These are phyloP conservation scores for Vachellia collinsii DNA, from an alignment of 306 rosid species.

Conservation along the genomic window DNA sequence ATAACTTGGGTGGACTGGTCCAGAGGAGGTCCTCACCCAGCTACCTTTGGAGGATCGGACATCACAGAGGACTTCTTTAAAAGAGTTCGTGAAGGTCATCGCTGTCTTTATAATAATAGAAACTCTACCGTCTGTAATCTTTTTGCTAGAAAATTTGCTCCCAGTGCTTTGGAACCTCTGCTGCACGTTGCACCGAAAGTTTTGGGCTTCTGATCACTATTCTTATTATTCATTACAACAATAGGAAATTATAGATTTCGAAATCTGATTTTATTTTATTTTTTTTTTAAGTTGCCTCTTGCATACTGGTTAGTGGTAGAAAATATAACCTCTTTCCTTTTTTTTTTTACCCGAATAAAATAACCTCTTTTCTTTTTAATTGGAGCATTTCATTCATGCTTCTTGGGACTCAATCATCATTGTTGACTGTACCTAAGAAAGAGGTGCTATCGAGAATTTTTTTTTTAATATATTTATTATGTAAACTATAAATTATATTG, in stretches of 20 bases:
- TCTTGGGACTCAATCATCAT: background rate
- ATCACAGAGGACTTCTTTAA: conserved; percentile 65
- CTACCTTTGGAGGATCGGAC: too few relatives aligned
- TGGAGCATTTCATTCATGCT: background rate
- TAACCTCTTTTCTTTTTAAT: too few relatives aligned
- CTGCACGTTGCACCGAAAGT: conserved; percentile 51
- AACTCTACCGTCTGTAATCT: conserved; percentile 67
- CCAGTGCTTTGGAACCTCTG: conserved; percentile 83
- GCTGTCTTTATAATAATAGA: conserved; percentile 58
- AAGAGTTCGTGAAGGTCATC: conserved; percentile 44
- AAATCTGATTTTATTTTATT: conserved; percentile 18
- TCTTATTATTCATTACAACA: conserved; percentile 21
- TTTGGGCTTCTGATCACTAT: conserved; percentile 59
- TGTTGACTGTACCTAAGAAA: conserved; percentile 33
- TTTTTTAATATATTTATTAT: too few relatives aligned
- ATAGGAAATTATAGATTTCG: conserved; percentile 23
- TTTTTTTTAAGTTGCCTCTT: background rate
- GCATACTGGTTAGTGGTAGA: too few relatives aligned
- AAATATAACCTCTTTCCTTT: too few relatives aligned
- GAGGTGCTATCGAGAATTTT: too few relatives aligned
- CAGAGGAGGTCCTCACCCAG: too few relatives aligned
- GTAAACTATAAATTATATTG: too few relatives aligned
- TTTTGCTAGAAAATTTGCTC: conserved; percentile 90
- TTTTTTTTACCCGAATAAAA: too few relatives aligned
- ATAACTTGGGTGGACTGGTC: too few relatives aligned